Evolutionary conservation across 345 rosid species (phyloP).

Genomic region (Noccaea bulbosa): DNA sequence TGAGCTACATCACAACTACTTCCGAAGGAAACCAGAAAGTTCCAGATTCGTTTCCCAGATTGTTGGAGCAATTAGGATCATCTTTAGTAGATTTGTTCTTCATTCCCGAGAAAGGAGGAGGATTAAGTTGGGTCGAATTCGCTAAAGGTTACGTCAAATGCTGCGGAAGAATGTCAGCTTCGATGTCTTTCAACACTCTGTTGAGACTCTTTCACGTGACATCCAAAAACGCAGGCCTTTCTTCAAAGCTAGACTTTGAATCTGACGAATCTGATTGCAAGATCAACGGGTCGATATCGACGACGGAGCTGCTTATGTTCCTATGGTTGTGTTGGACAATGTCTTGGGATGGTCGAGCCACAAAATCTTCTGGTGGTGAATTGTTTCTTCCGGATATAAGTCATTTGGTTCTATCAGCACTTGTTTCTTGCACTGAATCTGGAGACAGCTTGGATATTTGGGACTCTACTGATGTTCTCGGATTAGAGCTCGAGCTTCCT

Average conservation of each 20-base stretch:
- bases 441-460: slow-evolving; percentile 56
- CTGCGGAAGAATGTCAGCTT: slow-evolving; percentile 78
- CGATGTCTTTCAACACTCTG: slow-evolving; percentile 54
- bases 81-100: slow-evolving; percentile 71
- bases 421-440: slow-evolving; percentile 61
- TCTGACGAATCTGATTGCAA: slow-evolving; percentile 65
- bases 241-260: slow-evolving; percentile 66
- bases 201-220: slow-evolving; percentile 56
- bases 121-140: slow-evolving; percentile 72
- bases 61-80: slow-evolving; percentile 66
- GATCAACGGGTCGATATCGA: slow-evolving; percentile 57
- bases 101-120: slow-evolving; percentile 55
- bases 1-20: slow-evolving; percentile 48
- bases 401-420: slow-evolving; percentile 66
- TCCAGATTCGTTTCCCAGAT: slow-evolving; percentile 52
- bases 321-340: slow-evolving; percentile 79
- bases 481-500: slow-evolving; percentile 62
- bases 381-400: slow-evolving; percentile 62
- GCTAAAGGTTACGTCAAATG: slow-evolving; percentile 74
- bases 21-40: slow-evolving; percentile 46
- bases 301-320: slow-evolving; percentile 58
- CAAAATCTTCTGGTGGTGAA: slow-evolving; percentile 2
- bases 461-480: slow-evolving; percentile 52
- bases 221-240: slow-evolving; percentile 49
- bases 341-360: slow-evolving; percentile 58